phyloP scores from a whole-genome alignment of 352 stramenopile genomes.

The Elongisporangium prolatum region DNA sequence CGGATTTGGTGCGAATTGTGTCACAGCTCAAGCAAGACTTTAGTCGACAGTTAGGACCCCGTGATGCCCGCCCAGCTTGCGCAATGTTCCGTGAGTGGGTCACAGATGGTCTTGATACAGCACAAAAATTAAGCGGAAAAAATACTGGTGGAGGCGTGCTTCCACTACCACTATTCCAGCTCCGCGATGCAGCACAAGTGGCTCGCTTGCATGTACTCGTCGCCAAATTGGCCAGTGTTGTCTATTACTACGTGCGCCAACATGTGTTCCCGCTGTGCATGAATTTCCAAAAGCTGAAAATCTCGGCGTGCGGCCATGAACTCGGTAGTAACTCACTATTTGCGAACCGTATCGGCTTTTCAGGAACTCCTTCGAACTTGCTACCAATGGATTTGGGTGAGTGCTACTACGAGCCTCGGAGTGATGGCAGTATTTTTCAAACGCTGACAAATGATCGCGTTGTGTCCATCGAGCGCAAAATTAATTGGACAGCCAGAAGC shows the following conservation, averaged over 20 bases:
- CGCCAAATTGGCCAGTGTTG: slow-evolving; percentile 89
- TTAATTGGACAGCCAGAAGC: slow-evolving; percentile 74
- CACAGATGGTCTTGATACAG: slow-evolving; percentile 29
- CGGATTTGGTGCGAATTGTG: slow-evolving; percentile 83
- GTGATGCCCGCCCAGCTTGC: slow-evolving; percentile 70
- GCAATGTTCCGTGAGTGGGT: slow-evolving; percentile 83
- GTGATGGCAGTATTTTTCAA: slow-evolving; percentile 98
- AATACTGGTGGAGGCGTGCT: slow-evolving; percentile 46
- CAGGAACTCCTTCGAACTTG: slow-evolving; percentile 98
- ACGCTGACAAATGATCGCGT: slow-evolving; percentile 94
- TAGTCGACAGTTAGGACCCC: slow-evolving; percentile 76
- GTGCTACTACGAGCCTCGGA: slow-evolving; percentile 97
- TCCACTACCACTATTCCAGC: slow-evolving; percentile 96
- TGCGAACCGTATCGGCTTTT: slow-evolving; percentile 97
- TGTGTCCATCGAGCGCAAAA: slow-evolving; percentile 77
- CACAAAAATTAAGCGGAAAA: slow-evolving; percentile 17
- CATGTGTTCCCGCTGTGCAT: slow-evolving; percentile 99
- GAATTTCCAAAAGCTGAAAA: slow-evolving; percentile 98
- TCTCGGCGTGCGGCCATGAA: slow-evolving; percentile 98
- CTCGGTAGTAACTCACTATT: slow-evolving; percentile 98
- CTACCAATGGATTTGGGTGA: slow-evolving; percentile 98
- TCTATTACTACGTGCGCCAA: slow-evolving; percentile 98
- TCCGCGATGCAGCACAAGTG: slow-evolving; percentile 96
- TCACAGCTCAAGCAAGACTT: slow-evolving; percentile 87
- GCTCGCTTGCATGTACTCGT: slow-evolving; percentile 93